Conservation (phyloP, 257 asterid genomes). For the Przewalskia tangutica region DNA sequence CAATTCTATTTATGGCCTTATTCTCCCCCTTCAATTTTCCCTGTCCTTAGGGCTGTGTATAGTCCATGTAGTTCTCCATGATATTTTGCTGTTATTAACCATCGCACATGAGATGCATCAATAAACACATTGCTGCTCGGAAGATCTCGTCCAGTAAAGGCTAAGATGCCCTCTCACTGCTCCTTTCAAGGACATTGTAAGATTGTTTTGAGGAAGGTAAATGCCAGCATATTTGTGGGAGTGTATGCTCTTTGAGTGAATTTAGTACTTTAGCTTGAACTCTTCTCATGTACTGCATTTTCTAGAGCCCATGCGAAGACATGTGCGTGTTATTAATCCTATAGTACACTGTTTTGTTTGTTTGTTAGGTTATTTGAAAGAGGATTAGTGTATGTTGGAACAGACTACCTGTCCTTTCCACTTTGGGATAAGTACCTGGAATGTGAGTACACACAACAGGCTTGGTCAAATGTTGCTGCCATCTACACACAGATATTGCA, state of each 20-base stretch:
- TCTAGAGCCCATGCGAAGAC: slow-evolving; percentile 16
- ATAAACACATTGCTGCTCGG: slow-evolving; percentile 60
- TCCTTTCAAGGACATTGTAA: slow-evolving; percentile 68
- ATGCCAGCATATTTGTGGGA: slow-evolving; percentile 46
- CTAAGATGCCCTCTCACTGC: slow-evolving; percentile 65
- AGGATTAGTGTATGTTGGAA: slow-evolving; percentile 89
- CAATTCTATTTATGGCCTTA: slow-evolving; percentile 30
- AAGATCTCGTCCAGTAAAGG: slow-evolving; percentile 61
- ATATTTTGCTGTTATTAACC: slow-evolving; percentile 53
- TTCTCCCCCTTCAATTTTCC: slow-evolving; percentile 37
- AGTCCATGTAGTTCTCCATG: slow-evolving; percentile 58
- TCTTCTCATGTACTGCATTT: slow-evolving; percentile 24
- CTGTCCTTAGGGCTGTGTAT: slow-evolving; percentile 46
- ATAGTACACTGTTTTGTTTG: slow-evolving; percentile 12
- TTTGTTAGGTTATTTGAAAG: slow-evolving; percentile 89
- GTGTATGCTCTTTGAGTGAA: slow-evolving; percentile 56
- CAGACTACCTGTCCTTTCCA: slow-evolving; percentile 86
- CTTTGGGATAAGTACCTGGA: slow-evolving; percentile 96
- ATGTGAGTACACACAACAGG: slow-evolving; percentile 77
- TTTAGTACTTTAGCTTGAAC: slow-evolving; percentile 28
- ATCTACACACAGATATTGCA: slow-evolving; percentile 76
- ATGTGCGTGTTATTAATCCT: slow-evolving; percentile 11
- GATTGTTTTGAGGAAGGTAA: slow-evolving; percentile 83
- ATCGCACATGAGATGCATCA: slow-evolving; percentile 87
- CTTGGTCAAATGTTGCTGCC: slow-evolving; percentile 79